phyloP scores from a whole-genome alignment of 2,329 filamentous ascomycete species.

The Coleophoma eucalyptorum region DNA sequence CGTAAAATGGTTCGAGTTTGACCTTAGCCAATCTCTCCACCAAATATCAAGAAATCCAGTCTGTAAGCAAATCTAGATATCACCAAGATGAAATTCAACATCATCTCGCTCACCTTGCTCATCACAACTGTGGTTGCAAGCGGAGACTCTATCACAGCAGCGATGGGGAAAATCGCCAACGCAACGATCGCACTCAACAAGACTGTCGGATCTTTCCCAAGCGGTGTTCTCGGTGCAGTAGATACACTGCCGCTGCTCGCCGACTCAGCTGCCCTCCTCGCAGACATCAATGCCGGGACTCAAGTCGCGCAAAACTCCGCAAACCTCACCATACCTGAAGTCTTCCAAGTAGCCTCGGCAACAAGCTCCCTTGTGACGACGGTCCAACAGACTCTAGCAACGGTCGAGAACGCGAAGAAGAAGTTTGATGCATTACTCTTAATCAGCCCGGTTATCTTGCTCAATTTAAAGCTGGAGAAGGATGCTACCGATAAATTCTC shows the following conservation, averaged over 20 bases:
- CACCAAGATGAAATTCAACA: constrained; percentile 12
- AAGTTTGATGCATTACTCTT: constrained; percentile 40
- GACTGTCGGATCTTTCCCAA: constrained; percentile 9
- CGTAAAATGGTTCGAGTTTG: too few relatives aligned
- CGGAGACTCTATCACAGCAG: constrained; percentile 15
- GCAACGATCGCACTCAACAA: constrained; percentile 14
- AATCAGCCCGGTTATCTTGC: constrained; percentile 34
- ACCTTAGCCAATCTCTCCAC: too few relatives aligned
- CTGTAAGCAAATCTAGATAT: too few relatives aligned
- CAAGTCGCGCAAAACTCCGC: constrained; percentile 30
- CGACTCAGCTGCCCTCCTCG: constrained; percentile 34
- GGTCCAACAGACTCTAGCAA: constrained; percentile 8
- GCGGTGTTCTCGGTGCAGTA: constrained; percentile 6
- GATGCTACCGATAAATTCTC: constrained; percentile 28
- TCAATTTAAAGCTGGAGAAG: constrained; percentile 37
- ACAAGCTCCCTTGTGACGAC: constrained; percentile 2
- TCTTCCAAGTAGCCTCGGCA: constrained; percentile 32
- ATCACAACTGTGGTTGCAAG: constrained; percentile 16
- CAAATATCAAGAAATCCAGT: too few relatives aligned
- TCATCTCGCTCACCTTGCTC: constrained; percentile 10
- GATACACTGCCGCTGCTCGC: constrained; percentile 32
- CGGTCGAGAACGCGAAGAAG: constrained; percentile 27
- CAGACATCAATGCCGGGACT: constrained; percentile 34
- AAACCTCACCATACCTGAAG: constrained; percentile 31
- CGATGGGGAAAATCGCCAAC: constrained; percentile 15